Evolutionary conservation across 805 yeast genomes (phyloP).

Genomic region (Candida piceae): DNA sequence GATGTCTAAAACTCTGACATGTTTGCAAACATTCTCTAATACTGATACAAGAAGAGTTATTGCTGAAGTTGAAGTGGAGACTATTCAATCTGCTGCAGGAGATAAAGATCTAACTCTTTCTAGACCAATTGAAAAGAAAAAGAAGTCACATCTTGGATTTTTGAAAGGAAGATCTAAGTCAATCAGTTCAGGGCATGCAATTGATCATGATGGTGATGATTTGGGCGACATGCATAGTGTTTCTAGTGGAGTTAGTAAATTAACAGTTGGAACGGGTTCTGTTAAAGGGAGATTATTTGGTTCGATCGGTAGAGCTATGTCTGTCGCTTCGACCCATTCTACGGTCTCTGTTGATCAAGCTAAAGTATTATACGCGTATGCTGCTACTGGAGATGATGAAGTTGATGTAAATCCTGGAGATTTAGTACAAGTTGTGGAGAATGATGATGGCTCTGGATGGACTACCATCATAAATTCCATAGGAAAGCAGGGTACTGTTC

Average conservation of each 20-base stretch:
- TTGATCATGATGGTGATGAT: conserved; percentile 14
- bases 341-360: conserved; percentile 13
- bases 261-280: conserved; percentile 18
- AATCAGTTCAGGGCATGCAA: conserved; percentile 6
- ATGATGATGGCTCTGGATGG: conserved; percentile 95
- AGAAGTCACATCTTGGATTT: conserved; percentile 50
- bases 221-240: conserved; percentile 22
- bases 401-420: conserved; percentile 58
- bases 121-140: conserved; percentile 47
- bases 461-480: conserved; percentile 49
- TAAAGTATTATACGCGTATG: conserved; percentile 60
- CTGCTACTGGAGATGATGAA: conserved; percentile 74
- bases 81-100: conserved; percentile 80
- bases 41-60: conserved; percentile 71
- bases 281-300: conserved; percentile 26
- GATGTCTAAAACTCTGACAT: conserved; percentile 45
- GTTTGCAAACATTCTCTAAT: conserved; percentile 58
- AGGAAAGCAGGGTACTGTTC: conserved; percentile 69
- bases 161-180: conserved; percentile 15
- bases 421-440: conserved; percentile 47
- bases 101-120: conserved; percentile 64
- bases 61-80: conserved; percentile 84
- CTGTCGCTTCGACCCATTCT: conserved; percentile 6
- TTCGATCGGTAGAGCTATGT: conserved; percentile 16
- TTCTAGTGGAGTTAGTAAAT: conserved; percentile 25